Conservation (phyloP, 2,329 filamentous ascomycete species). For the Xylariaceae sp. region DNA sequence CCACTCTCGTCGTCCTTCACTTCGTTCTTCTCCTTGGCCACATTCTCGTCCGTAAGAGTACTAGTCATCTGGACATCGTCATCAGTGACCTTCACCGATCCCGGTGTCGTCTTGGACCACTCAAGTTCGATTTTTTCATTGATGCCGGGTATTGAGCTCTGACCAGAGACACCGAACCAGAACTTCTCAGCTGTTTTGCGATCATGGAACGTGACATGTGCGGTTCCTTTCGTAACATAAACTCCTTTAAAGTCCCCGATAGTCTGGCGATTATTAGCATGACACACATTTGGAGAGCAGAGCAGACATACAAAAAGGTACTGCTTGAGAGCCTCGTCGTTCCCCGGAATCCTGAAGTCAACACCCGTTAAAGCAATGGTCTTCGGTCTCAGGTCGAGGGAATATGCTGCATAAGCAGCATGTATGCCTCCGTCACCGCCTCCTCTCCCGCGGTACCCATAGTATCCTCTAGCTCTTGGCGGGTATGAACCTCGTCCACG, state of each 20-base stretch:
- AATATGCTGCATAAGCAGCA: slow-evolving; percentile 58
- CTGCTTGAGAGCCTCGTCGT: slow-evolving; percentile 67
- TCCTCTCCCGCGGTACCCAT: slow-evolving; percentile 44
- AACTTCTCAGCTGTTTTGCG: slow-evolving; percentile 69
- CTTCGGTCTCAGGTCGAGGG: slow-evolving; percentile 72
- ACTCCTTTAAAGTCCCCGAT: slow-evolving; percentile 61
- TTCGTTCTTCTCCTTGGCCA: slow-evolving; percentile 17
- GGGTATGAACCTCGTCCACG: slow-evolving; percentile 35
- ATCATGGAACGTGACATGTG: slow-evolving; percentile 61
- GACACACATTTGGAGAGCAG: slow-evolving; percentile 4
- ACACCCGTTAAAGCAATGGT: slow-evolving; percentile 61
- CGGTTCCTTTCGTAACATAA: slow-evolving; percentile 42
- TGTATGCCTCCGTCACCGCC: slow-evolving; percentile 33
- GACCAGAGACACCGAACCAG: slow-evolving; percentile 48
- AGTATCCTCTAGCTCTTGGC: slow-evolving; percentile 38
- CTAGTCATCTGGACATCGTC: slow-evolving; percentile 19
- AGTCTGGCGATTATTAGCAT: slow-evolving; percentile 41
- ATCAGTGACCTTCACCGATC: slow-evolving; percentile 15
- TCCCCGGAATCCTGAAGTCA: slow-evolving; percentile 57
- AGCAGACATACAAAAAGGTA: slow-evolving; percentile 59
- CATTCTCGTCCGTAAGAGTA: slow-evolving; percentile 22
- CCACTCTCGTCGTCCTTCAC: slow-evolving; percentile 13
- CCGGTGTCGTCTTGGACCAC: slow-evolving; percentile 49
- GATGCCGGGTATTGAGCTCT: slow-evolving; percentile 57
- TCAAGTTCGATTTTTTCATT: slow-evolving; percentile 59